Evolutionary conservation across 768 basidiomycete genomes (phyloP), one percentile per base, ranked within the genome.

Genomic region (Rhizopogon sp.): DNA sequence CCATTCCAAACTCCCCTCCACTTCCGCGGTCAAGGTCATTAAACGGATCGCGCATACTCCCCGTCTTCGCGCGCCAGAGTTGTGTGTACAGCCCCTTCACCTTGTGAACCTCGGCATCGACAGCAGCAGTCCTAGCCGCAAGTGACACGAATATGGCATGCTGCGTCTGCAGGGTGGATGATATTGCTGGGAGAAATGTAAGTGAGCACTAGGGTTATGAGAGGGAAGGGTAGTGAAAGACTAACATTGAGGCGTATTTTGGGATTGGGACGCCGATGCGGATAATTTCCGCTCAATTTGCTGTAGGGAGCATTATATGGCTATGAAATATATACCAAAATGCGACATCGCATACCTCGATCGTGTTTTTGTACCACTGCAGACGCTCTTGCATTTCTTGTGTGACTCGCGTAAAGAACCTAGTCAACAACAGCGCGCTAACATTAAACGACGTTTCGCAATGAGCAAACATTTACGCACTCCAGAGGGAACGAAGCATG

Each of bases 1-100:
- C 68, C 60, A 81, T 63, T 39, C 79, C 80, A 44, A 81, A 75
- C 45, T 79, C 79, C 14, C 66, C 65, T 10, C 70, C 72, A 39
- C 54, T 64, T 2, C 73, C 72, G n/a, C 73, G 69, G 56, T 72
- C 72, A 28, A 70, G 63, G 33, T 77, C 76, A 59, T 85, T 83
- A 65, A 93, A 93, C 7, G 91, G 91, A 66, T 93, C 90, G 56
- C 90, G 76, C 69, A 85, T 83, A 61, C 89, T 92, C 31, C 90
- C 90, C 14, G 87, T 92, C 67, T 85, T 84, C 16, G 81, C 76
- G 11, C 87, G 82, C 88, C 88, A 93, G 6, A 90, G 72, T 61
- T 90, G 87, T 0, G 85, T 87, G 60, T 90, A 91, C 10, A 87
- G 65, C 9, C 74, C 69, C 66, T 90, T 90, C 61, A 93, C 79